These are phyloP conservation scores for Citrullus colocynthis DNA, from an alignment of 306 rosid genomes.

Conservation along the genomic window DNA sequence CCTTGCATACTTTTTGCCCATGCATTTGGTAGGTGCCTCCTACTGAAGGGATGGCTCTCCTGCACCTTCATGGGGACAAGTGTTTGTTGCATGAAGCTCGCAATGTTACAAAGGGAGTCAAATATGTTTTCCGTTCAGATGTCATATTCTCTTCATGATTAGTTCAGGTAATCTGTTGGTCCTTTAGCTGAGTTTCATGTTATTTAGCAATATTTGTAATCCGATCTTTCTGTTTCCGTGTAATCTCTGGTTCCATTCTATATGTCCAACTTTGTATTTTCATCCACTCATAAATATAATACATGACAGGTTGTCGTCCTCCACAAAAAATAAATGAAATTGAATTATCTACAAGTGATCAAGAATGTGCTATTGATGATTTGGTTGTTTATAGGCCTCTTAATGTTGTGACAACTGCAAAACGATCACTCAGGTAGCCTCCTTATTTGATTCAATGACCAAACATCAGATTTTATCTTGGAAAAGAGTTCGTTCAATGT, in stretches of 20 bases:
- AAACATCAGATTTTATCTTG: not conserved
- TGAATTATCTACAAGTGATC: not conserved
- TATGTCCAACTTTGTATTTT: not conserved
- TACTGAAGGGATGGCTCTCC: constrained; percentile 82
- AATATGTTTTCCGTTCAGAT: constrained; percentile 80
- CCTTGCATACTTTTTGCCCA: not conserved
- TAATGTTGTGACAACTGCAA: not conserved
- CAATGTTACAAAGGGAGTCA: constrained; percentile 67
- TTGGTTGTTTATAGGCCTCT: not conserved
- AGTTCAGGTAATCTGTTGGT: not conserved
- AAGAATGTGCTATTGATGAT: not conserved
- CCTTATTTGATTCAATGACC: not conserved
- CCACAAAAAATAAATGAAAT: not conserved
- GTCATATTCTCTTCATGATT: constrained; percentile 53
- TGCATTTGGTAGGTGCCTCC: constrained; percentile 54
- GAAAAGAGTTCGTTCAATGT: not conserved
- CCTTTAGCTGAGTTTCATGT: not conserved
- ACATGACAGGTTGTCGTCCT: not conserved
- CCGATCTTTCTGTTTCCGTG: not conserved
- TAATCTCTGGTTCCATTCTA: not conserved
- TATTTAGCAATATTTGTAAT: not conserved
- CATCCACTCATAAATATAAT: not conserved
- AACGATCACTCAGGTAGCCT: not conserved
- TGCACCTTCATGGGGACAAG: constrained; percentile 78
- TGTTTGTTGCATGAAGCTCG: constrained; percentile 94